Evolutionary conservation across 305 asterid genomes (phyloP), one percentile per base, ranked within the genome.

Genomic region (Fraxinus latifolia): DNA sequence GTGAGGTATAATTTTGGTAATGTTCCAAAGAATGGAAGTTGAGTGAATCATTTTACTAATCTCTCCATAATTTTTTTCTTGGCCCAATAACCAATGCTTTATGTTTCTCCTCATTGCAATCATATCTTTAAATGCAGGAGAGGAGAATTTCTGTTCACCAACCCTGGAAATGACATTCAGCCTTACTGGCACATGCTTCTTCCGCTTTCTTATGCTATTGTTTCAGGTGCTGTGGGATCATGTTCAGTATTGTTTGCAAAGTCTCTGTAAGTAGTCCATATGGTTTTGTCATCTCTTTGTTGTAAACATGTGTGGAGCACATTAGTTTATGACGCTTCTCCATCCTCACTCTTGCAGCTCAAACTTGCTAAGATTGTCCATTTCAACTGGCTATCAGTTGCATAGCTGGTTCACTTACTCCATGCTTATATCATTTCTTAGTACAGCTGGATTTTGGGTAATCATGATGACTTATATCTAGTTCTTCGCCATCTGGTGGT

Each of bases 361-460:
- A 72, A 95, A 95, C 87, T 92, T 95, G 81, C 89, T 95, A 80
- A 91, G 99, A 83, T 83, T 95, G 91, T 93, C 97, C 85, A 86
- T 93, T 82, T 91, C 98, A 83, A 87, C 92, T 83, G 95, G 87
- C 42, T 95, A 92, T 86, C 91, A 89, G 87, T 86, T 95, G 97
- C 99, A 95, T 86, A 92, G 92, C 89, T 95, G 97, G 99, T 95
- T 95, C 90, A 95, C 97, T 11, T 95, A 93, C 89, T 93, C 98
- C 79, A 89, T 92, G 93, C 93, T 95, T 84, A 85, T 95, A 78
- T 77, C 92, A 79, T 95, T 93, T 89, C 92, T 93, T 17, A 92
- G 97, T 84, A 95, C 99, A 78, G 98, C 99, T 81, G 99, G 99
- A 77, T 95, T 95, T 89, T 95, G 99, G 99, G 99, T 93, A 91